These are phyloP conservation scores for Ammopiptanthus mongolicus DNA, from an alignment of 306 rosid genomes.

Conservation along the genomic window DNA sequence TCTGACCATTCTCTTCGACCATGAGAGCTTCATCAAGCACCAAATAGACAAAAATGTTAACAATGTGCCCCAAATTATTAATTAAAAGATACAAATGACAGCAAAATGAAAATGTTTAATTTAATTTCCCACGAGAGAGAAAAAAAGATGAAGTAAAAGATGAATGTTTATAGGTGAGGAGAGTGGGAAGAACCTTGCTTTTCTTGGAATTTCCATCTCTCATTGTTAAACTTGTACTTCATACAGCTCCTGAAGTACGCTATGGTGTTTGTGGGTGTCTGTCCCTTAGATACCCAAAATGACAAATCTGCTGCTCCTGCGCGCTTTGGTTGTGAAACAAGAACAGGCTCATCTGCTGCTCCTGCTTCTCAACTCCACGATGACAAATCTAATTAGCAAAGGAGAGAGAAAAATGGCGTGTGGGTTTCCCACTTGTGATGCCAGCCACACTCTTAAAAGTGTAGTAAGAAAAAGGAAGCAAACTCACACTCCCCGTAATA, in stretches of 20 bases:
- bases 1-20: constrained; percentile 99
- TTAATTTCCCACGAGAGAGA: constrained; percentile 14
- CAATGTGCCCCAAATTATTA: constrained; percentile 13
- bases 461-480: constrained; percentile 21
- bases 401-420: constrained; percentile 19
- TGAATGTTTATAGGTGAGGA: neutral
- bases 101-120: constrained; percentile 13
- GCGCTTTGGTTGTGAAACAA: neutral
- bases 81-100: neutral
- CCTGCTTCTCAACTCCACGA: neutral
- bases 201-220: constrained; percentile 73
- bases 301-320: no score
- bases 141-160: neutral
- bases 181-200: constrained; percentile 69
- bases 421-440: constrained; percentile 12
- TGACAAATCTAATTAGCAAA: neutral
- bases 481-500: neutral
- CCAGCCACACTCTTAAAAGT: constrained; percentile 12
- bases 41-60: constrained; percentile 34
- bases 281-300: no score
- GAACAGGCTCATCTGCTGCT: constrained; percentile 21
- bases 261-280: constrained; percentile 24
- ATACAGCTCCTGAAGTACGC: constrained; percentile 43
- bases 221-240: constrained; percentile 82
- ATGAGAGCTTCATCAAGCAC: constrained; percentile 74